Evolutionary conservation across 345 rosid species (phyloP).

Genomic region (Diplotaxis tenuifolia): DNA sequence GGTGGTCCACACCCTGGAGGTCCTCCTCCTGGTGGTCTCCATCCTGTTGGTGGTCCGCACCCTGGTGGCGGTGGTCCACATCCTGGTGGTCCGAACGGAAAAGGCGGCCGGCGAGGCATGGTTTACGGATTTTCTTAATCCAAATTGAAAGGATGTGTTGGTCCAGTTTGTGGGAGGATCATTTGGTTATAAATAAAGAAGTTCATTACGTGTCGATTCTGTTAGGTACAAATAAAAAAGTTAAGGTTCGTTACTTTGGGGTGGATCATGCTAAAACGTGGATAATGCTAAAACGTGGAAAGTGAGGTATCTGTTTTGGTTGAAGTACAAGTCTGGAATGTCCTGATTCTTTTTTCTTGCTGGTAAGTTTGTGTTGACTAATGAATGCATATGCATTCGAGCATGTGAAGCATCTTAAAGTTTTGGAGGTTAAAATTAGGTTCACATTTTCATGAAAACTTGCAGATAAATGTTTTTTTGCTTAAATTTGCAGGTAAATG

Average conservation of each 20-base stretch:
- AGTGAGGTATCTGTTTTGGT: neutral
- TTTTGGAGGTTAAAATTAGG: no score
- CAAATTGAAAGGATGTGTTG: neutral
- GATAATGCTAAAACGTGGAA: neutral
- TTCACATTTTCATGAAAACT: no score
- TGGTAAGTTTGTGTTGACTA: neutral
- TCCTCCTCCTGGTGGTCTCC: neutral
- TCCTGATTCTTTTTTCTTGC: neutral
- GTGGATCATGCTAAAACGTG: neutral
- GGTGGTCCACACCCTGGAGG: neutral
- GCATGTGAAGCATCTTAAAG: neutral
- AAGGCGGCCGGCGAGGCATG: neutral
- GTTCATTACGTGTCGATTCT: neutral
- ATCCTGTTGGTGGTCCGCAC: neutral
- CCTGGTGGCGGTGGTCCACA: neutral
- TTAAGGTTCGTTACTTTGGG: neutral
- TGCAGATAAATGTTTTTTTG: no score
- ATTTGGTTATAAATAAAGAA: neutral
- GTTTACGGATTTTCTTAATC: neutral
- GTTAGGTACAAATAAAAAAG: neutral
- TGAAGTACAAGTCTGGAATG: neutral
- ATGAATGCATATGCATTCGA: neutral
- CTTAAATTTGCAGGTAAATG: no score
- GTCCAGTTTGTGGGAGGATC: neutral
- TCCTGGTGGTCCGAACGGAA: constrained; percentile 3